Conservation (phyloP, 805 yeast genomes). For the Zygosaccharomyces pseudorouxii region DNA sequence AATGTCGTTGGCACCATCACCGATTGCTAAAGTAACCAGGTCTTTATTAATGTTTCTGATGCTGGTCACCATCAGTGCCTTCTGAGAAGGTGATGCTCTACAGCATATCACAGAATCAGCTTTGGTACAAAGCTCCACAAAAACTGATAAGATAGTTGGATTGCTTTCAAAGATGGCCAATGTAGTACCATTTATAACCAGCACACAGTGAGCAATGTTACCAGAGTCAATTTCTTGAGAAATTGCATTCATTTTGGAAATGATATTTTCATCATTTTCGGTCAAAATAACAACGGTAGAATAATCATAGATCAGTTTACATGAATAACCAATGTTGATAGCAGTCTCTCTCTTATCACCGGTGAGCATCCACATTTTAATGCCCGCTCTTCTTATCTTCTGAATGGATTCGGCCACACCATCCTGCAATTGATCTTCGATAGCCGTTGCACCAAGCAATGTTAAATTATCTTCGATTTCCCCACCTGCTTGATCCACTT, state of each 20-base stretch:
- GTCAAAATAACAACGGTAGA: constrained; percentile 77
- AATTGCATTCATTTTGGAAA: constrained; percentile 68
- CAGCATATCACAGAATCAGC: constrained; percentile 92
- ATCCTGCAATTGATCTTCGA: constrained; percentile 91
- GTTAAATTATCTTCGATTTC: constrained; percentile 63
- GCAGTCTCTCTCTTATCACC: constrained; percentile 99
- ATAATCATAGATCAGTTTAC: constrained; percentile 87
- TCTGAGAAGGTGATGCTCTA: constrained; percentile 95
- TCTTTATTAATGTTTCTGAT: constrained; percentile 66
- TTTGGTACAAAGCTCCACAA: constrained; percentile 78
- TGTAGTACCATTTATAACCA: constrained; percentile 93
- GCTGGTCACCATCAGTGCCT: constrained; percentile 79
- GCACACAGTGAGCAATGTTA: constrained; percentile 86
- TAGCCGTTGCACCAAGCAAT: constrained; percentile 89
- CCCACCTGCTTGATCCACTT: constrained; percentile 70
- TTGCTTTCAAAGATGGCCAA: constrained; percentile 69
- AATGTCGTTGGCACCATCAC: constrained; percentile 98
- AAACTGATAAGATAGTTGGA: constrained; percentile 62
- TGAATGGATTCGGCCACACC: constrained; percentile 98
- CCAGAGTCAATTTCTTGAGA: constrained; percentile 67
- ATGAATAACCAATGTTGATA: constrained; percentile 92
- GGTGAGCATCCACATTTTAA: constrained; percentile 95
- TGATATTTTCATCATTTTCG: constrained; percentile 51
- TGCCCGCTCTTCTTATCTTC: constrained; percentile 86
- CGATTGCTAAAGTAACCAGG: constrained; percentile 88